Evolutionary conservation across 306 rosid genomes (phyloP).

Genomic region (Herpetospermum pedunculosum): DNA sequence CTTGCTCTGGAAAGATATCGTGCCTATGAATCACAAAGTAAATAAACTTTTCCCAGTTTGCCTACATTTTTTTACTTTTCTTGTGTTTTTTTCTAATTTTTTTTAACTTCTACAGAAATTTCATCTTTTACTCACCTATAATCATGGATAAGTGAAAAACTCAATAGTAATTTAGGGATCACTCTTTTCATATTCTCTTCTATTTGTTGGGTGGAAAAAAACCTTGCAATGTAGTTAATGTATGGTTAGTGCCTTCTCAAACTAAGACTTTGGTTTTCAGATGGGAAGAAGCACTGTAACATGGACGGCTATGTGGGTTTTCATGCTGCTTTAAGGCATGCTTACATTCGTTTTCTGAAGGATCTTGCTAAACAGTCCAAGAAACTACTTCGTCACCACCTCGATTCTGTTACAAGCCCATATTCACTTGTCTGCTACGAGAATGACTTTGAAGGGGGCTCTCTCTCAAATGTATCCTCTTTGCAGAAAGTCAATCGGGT

Average conservation of each 20-base stretch:
- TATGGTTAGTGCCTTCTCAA: neutral
- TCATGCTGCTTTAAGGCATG: constrained; percentile 81
- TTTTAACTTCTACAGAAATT: neutral
- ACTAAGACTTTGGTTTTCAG: constrained; percentile 22
- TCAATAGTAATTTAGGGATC: neutral
- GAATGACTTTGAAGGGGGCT: constrained; percentile 42
- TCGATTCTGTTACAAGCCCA: constrained; percentile 91
- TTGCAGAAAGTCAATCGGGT: constrained; percentile 34
- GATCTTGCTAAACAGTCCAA: constrained; percentile 85
- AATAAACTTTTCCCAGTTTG: neutral
- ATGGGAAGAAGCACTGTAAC: constrained; percentile 46
- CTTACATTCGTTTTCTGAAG: constrained; percentile 57
- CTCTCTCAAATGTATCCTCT: constrained; percentile 32
- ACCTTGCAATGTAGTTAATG: neutral
- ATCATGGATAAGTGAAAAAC: neutral
- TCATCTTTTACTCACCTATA: neutral
- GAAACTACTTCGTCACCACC: constrained; percentile 77
- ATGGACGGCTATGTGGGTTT: constrained; percentile 93
- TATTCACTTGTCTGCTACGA: constrained; percentile 80
- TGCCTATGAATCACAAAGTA: constrained; percentile 52
- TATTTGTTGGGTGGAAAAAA: neutral
- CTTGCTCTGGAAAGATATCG: constrained; percentile 69
- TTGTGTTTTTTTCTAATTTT: neutral
- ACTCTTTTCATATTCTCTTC: neutral
- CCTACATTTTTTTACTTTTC: neutral